Evolutionary conservation across 352 stramenopile species (phyloP), one percentile per base, ranked within the genome.

Genomic region (Globisporangium radiosum): DNA sequence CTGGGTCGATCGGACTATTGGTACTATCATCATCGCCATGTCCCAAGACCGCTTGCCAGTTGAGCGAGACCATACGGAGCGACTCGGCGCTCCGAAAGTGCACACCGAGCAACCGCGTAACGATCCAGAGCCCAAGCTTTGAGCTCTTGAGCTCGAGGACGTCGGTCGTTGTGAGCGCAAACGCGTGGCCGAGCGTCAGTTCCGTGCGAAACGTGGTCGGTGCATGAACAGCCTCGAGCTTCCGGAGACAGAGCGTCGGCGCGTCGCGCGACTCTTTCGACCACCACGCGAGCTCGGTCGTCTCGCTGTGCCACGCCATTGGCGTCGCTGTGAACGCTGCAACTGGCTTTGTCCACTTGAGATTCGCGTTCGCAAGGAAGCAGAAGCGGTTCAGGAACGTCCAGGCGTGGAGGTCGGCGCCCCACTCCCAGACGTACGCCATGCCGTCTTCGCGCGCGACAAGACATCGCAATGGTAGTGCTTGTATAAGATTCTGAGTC

Each of bases 341-440:
- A 11, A 94, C 80, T 0, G 84, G 84, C 42, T 72, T 71, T 2
- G 80, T 94, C 84, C 80, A 92, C 64, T 85, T 76, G n/a, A 94
- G 67, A 54, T 92, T 94, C 5, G 80, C 74, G 60, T 94, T 92
- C 56, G 87, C 75, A 15, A 93, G 63, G 44, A 93, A 90, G 62
- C 78, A 87, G 53, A 93, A 81, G 40, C 72, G 68, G 63, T 93
- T 95, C 13, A 94, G 62, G 71, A 87, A 95, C 9, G 78, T 84
- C 86, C 84, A 95, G 54, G 84, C 76, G 54, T 83, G 73, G 43
- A 91, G 60, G 64, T 95, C 84, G 7, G 64, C 68, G 45, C 84
- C 75, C 86, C 86, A 95, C 52, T 95, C 84, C 86, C 86, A 95
- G 17, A 94, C 56, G 65, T 85, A 92, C 42, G 75, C 81, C 70